A percentile compares a stretch with the other conserved stretches of the same genome.
Evolutionary conservation across 495 filamentous ascomycete species (phyloP).

Genomic region (Bombardia bombarda): DNA sequence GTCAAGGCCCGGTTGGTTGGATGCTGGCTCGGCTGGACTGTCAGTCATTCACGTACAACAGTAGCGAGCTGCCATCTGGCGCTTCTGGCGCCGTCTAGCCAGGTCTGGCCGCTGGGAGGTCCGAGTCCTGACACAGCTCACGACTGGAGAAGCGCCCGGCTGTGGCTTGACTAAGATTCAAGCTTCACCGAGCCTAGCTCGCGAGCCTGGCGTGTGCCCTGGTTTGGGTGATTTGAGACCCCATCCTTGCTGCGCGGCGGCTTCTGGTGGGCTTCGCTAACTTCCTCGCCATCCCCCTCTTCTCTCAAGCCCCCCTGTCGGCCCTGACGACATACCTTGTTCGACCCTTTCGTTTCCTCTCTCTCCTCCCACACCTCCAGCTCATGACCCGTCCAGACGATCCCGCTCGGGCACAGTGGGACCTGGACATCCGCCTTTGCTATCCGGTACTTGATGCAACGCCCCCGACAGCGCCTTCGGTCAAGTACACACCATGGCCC

Average conservation of each 20-base stretch:
- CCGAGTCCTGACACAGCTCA: slow-evolving; percentile 1
- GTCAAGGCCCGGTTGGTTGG: too few relatives aligned
- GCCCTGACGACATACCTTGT: slow-evolving; percentile 15
- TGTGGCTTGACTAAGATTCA: neutral
- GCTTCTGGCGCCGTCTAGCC: slow-evolving; percentile 2
- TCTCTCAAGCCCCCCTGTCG: slow-evolving; percentile 2
- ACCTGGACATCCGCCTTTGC: neutral
- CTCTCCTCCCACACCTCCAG: slow-evolving; percentile 15
- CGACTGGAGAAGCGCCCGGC: neutral
- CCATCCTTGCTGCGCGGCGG: too few relatives aligned
- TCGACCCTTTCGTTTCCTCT: slow-evolving; percentile 5
- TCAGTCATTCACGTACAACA: too few relatives aligned
- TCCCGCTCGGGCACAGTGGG: slow-evolving; percentile 10
- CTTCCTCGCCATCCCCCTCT: neutral
- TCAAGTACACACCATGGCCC: too few relatives aligned
- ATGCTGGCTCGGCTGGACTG: too few relatives aligned
- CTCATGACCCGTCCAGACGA: slow-evolving; percentile 7
- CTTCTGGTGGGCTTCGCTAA: neutral
- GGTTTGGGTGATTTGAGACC: neutral
- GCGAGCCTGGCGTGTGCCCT: too few relatives aligned
- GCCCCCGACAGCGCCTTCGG: neutral
- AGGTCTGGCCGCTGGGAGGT: slow-evolving; percentile 3
- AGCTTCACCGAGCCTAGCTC: slow-evolving; percentile 1
- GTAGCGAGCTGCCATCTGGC: too few relatives aligned
- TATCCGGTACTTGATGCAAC: slow-evolving; percentile 3